phyloP scores from a whole-genome alignment of 129 eudicot species.

The Tagetes erecta region DNA sequence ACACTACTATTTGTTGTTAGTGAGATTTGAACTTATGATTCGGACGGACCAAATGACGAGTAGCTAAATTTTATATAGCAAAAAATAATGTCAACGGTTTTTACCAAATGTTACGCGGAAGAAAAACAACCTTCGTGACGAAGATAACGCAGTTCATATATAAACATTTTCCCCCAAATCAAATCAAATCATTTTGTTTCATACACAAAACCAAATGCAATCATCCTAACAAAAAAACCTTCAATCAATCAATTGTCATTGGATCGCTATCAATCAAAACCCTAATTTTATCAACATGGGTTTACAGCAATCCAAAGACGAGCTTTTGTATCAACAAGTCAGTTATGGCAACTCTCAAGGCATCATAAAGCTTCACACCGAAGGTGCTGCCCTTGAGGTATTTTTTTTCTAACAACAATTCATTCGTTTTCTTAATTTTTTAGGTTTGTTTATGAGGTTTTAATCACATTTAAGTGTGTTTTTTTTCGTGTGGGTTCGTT shows the following conservation, averaged over 20 bases:
- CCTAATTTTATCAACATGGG: slow-evolving; percentile 54
- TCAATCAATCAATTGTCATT: slow-evolving; percentile 2
- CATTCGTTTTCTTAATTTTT: neutral
- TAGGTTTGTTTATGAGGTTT: neutral
- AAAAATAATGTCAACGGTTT: neutral
- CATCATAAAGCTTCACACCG: slow-evolving; percentile 66
- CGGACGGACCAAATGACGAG: too few relatives aligned
- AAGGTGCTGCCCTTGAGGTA: slow-evolving; percentile 98
- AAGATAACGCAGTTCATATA: slow-evolving; percentile 26
- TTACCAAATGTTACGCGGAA: slow-evolving; percentile 19
- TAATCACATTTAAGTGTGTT: neutral
- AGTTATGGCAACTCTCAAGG: slow-evolving; percentile 62
- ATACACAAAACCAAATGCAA: neutral
- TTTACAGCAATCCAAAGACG: slow-evolving; percentile 81
- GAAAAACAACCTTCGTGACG: slow-evolving; percentile 10
- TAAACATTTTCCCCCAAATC: neutral
- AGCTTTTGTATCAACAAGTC: slow-evolving; percentile 79
- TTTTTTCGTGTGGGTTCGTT: neutral
- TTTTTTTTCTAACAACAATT: neutral
- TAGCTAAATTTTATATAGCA: too few relatives aligned
- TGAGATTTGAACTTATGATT: too few relatives aligned
- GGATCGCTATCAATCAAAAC: slow-evolving; percentile 20
- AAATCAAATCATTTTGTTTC: neutral
- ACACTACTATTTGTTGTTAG: too few relatives aligned
- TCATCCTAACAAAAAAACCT: neutral